phyloP scores from a whole-genome alignment of 2,329 filamentous ascomycete species.

The Botrytis elliptica region DNA sequence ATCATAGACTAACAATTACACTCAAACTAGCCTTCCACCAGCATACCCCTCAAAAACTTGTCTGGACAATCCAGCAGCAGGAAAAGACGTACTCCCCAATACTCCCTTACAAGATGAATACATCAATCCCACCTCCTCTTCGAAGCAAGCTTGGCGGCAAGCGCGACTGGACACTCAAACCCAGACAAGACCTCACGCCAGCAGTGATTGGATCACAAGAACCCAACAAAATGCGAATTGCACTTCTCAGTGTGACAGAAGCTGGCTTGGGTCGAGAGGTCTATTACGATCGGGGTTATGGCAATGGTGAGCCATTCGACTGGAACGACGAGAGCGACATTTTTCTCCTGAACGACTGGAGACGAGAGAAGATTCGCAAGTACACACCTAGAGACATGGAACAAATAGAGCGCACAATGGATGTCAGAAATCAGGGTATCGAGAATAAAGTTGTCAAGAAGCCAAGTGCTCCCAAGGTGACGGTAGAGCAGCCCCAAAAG shows the following conservation, averaged over 20 bases:
- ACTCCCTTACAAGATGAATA: not conserved
- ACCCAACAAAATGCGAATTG: slow-evolving; percentile 1
- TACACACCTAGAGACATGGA: not conserved
- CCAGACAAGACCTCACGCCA: not conserved
- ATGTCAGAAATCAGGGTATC: not conserved
- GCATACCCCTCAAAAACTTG: accelerated
- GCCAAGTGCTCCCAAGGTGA: too few species aligned
- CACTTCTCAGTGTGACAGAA: not conserved
- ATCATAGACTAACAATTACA: not conserved
- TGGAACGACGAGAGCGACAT: slow-evolving; percentile 1
- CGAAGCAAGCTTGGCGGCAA: not conserved
- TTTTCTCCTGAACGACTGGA: slow-evolving; percentile 1
- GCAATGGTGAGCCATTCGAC: not conserved
- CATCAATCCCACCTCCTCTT: not conserved
- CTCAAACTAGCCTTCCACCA: not conserved
- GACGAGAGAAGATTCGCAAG: not conserved
- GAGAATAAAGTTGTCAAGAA: not conserved
- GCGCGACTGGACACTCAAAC: not conserved
- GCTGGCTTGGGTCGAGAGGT: not conserved
- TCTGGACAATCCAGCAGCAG: accelerated
- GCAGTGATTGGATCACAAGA: not conserved
- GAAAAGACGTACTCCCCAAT: accelerated
- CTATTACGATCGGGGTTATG: not conserved
- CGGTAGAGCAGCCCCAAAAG: not conserved
- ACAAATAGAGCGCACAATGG: accelerated